These are phyloP conservation scores for Beauveria sp. DNA, from an alignment of 2,329 filamentous ascomycete genomes.

Conservation along the genomic window DNA sequence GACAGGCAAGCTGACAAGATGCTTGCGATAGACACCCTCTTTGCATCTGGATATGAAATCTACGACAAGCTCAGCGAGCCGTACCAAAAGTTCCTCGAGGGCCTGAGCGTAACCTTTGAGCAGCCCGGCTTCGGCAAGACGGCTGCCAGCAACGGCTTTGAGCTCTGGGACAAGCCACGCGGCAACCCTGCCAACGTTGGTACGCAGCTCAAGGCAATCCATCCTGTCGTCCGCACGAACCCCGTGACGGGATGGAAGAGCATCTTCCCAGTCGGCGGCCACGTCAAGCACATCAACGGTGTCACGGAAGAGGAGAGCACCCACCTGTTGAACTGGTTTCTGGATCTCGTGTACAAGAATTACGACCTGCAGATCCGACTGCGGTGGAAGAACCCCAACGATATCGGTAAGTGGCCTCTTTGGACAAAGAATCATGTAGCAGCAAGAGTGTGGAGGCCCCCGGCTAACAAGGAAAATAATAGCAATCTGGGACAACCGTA, in stretches of 20 bases:
- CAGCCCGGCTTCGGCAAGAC: constrained; percentile 42
- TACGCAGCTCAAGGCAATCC: constrained; percentile 37
- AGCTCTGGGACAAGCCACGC: constrained; percentile 36
- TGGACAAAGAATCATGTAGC: neutral
- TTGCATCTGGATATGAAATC: constrained; percentile 60
- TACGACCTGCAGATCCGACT: constrained; percentile 47
- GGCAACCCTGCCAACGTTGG: constrained; percentile 46
- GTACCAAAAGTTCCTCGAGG: constrained; percentile 51
- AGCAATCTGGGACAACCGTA: constrained; percentile 52
- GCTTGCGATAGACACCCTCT: constrained; percentile 44
- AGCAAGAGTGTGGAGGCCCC: neutral
- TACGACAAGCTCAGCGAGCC: constrained; percentile 55
- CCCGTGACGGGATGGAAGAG: constrained; percentile 52
- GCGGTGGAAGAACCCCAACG: constrained; percentile 36
- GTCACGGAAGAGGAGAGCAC: constrained; percentile 40
- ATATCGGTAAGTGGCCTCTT: constrained; percentile 24
- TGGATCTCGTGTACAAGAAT: constrained; percentile 43
- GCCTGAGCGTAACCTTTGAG: constrained; percentile 46
- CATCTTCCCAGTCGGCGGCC: constrained; percentile 44
- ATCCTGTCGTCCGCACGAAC: constrained; percentile 50
- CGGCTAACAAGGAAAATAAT: constrained; percentile 11
- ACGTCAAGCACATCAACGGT: constrained; percentile 43
- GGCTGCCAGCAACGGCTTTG: constrained; percentile 36
- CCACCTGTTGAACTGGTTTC: constrained; percentile 44
- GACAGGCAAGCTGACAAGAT: neutral